Evolutionary conservation across 208 protist genomes (phyloP).

Genomic region (Trypanosomatidae sp.): DNA sequence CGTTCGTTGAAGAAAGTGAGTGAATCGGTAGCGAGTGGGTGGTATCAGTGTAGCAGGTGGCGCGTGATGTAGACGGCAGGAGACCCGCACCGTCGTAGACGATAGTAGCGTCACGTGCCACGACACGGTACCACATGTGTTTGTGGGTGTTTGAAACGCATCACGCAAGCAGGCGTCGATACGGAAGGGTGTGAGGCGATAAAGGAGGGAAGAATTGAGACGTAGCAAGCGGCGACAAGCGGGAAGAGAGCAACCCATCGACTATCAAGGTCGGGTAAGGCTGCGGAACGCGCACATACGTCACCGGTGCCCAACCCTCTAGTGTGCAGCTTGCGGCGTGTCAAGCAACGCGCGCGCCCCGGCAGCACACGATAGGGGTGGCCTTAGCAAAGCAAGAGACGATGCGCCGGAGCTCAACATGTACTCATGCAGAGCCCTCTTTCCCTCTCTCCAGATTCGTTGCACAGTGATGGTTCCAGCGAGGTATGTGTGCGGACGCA

Average conservation of each 20-base stretch:
- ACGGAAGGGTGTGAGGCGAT: neutral
- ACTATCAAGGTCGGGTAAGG: neutral
- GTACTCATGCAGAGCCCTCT: neutral
- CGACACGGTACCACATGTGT: neutral
- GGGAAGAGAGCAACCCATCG: neutral
- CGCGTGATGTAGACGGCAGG: neutral
- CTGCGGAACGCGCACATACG: slow-evolving; percentile 1
- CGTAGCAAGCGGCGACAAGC: neutral
- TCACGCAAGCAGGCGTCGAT: neutral
- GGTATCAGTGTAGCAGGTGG: neutral
- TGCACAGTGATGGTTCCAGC: neutral
- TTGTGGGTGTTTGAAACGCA: neutral
- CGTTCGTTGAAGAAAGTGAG: slow-evolving; percentile 3
- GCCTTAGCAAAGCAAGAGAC: neutral
- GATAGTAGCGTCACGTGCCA: neutral
- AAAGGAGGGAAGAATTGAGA: neutral
- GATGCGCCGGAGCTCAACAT: neutral
- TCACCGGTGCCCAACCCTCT: neutral
- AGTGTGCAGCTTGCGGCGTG: neutral
- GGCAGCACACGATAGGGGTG: neutral
- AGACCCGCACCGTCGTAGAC: neutral
- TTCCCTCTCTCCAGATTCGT: neutral
- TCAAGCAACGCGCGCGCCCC: neutral
- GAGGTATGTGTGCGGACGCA: neutral
- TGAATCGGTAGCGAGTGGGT: neutral